A percentile compares a stretch with the other conserved stretches of the same genome.
Evolutionary conservation across 495 filamentous ascomycete species (phyloP).

Genomic region (Penicillium lagena): DNA sequence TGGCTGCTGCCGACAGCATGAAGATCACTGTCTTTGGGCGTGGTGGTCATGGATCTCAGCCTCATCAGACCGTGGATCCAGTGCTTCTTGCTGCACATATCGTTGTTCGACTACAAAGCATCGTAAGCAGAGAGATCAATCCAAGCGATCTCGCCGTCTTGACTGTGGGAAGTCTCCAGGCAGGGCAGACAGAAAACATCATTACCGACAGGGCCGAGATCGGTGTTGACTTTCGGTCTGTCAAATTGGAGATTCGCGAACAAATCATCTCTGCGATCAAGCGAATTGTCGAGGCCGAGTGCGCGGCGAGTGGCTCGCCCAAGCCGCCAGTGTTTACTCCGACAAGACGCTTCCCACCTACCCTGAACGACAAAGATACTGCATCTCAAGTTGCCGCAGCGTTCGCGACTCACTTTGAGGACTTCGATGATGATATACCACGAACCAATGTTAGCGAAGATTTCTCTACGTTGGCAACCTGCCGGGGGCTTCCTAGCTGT

Average conservation of each 20-base stretch:
- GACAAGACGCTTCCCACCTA: slow-evolving; percentile 40
- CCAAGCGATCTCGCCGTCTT: slow-evolving; percentile 44
- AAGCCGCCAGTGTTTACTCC: slow-evolving; percentile 36
- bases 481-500: slow-evolving; percentile 25
- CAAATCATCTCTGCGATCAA: slow-evolving; percentile 32
- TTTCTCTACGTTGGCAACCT: slow-evolving; percentile 36
- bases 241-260: slow-evolving; percentile 31
- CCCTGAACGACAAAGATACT: slow-evolving; percentile 28
- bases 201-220: slow-evolving; percentile 44
- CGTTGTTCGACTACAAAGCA: slow-evolving; percentile 41
- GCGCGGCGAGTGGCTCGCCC: slow-evolving; percentile 38
- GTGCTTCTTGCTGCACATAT: slow-evolving; percentile 42
- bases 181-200: slow-evolving; percentile 47
- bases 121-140: slow-evolving; percentile 44
- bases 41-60: slow-evolving; percentile 45
- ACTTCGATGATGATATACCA: slow-evolving; percentile 32
- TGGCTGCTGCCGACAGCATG: slow-evolving; percentile 44
- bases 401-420: slow-evolving; percentile 32
- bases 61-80: slow-evolving; percentile 46
- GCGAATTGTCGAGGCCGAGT: slow-evolving; percentile 48
- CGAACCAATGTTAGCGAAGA: slow-evolving; percentile 40
- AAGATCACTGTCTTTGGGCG: slow-evolving; percentile 45
- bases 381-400: slow-evolving; percentile 21
- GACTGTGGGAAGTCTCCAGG: slow-evolving; percentile 45
- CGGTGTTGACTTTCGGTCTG: slow-evolving; percentile 39